Evolutionary conservation across 306 rosid species (phyloP), one percentile per base, ranked within the genome.

Genomic region (Hippophae rhamnoides): DNA sequence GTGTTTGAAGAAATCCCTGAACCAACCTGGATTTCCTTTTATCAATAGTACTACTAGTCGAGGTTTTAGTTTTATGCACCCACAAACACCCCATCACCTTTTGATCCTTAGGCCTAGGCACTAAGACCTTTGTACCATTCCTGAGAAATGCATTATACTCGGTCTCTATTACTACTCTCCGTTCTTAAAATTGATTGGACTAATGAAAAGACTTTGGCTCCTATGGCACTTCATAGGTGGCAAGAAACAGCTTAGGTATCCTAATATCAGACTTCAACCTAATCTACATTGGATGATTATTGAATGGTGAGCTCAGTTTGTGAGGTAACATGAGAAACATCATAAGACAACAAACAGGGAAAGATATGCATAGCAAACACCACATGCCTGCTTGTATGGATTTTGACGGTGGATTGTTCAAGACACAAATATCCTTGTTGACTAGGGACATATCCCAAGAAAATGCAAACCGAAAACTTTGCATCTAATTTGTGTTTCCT

Each of bases 351-450:
- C 18, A 18, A 18, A 18, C 18, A 18, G 0, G 18, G 18, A 18
- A 18, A 18, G 18, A 18, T 18, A 18, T 18, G 18, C 8, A 31
- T 56, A 61, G 31, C 43, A 61, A 61, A 48, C 1, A 49, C 1
- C 8, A 61, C 56, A 61, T 47, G 43, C 2, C 1, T 5, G 2
- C 55, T 26, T 5, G 40, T 8, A 12, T 23, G 49, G 0, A 60
- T 13, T 2, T 3, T 0, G 1, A 5, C 0, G 0, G 13, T 25
- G 0, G 10, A n/a, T n/a, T 60, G 25, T 0, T 18, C 18, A 18
- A 60, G 14, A 31, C 64, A 60, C 6, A n/a, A 1, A 46, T 60
- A 60, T 1, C 46, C 31, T n/a, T 5, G 1, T 5, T 61, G 40
- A n/a, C 12, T 9, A 2, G 13, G 8, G 3, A n/a, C n/a, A 6